Percentiles rank a stretch among this genome's conserved stretches.
Conservation (phyloP, 192 early-diverging fungal species). For the Entomortierella lignicola region DNA sequence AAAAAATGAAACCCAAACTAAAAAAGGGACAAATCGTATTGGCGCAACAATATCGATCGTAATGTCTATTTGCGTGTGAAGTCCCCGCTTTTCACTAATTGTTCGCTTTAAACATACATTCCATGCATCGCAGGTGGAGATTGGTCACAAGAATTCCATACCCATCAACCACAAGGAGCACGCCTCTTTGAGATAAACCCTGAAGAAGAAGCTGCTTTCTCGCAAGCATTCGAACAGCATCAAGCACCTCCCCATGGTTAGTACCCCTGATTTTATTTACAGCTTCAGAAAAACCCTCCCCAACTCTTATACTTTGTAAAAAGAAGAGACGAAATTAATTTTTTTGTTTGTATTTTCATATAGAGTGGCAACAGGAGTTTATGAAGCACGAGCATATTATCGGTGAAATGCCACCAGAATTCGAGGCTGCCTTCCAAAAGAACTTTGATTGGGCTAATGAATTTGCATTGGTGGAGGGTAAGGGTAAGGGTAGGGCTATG, state of each 20-base stretch:
- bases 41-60: background rate
- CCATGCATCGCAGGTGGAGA: slow-evolving; percentile 28
- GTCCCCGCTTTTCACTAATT: background rate
- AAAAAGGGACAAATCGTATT: too few species aligned
- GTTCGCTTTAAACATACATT: background rate
- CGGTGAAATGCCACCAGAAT: slow-evolving; percentile 61
- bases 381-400: slow-evolving; percentile 58
- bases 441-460: slow-evolving; percentile 83
- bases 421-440: slow-evolving; percentile 69
- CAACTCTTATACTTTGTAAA: too few species aligned
- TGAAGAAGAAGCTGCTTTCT: slow-evolving; percentile 63
- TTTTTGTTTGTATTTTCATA: background rate
- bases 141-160: slow-evolving; percentile 58
- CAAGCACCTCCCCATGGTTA: slow-evolving; percentile 47
- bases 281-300: too few species aligned
- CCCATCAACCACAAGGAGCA: slow-evolving; percentile 30
- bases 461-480: slow-evolving; percentile 72
- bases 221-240: slow-evolving; percentile 57
- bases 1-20: too few species aligned
- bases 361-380: slow-evolving; percentile 66
- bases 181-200: slow-evolving; percentile 61
- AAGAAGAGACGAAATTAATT: background rate
- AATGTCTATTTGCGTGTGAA: too few species aligned
- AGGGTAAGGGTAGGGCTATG: slow-evolving; percentile 60
- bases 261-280: background rate